Evolutionary conservation across 768 basidiomycete genomes (phyloP).

Genomic region (Rhizopogon vesiculosus): DNA sequence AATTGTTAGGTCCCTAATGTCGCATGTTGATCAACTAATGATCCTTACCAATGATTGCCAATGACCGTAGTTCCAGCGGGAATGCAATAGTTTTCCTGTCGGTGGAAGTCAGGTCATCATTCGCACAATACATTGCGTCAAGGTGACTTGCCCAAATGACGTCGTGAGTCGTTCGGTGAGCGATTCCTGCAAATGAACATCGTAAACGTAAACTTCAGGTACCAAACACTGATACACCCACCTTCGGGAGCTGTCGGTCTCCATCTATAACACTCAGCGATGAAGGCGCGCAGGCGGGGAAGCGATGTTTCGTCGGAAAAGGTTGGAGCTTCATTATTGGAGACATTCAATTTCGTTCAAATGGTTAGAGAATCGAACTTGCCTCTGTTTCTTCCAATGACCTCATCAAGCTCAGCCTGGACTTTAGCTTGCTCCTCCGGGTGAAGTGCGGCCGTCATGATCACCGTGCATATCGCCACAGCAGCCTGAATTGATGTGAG

Average conservation of each 20-base stretch:
- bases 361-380: not conserved
- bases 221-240: not conserved
- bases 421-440: constrained; percentile 45
- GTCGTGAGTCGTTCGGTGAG: constrained; percentile 14
- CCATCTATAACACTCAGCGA: constrained; percentile 32
- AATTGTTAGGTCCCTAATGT: not conserved
- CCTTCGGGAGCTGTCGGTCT: constrained; percentile 23
- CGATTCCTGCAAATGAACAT: not conserved
- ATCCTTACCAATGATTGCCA: constrained; percentile 14
- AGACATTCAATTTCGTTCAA: not conserved
- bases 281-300: constrained; percentile 28
- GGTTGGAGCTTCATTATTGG: constrained; percentile 22
- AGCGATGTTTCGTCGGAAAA: constrained; percentile 28
- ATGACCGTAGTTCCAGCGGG: constrained; percentile 13
- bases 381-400: constrained; percentile 33
- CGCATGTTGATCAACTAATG: too few species aligned
- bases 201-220: not conserved
- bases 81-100: constrained; percentile 12
- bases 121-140: not conserved
- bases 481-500: constrained; percentile 30
- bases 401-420: constrained; percentile 46
- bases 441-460: constrained; percentile 45
- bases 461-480: constrained; percentile 40
- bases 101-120: too few species aligned
- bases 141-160: constrained; percentile 9